Base-by-base conservation (phyloP, 75 land plant genomes). In the Sequoia sempervirens region DNA sequence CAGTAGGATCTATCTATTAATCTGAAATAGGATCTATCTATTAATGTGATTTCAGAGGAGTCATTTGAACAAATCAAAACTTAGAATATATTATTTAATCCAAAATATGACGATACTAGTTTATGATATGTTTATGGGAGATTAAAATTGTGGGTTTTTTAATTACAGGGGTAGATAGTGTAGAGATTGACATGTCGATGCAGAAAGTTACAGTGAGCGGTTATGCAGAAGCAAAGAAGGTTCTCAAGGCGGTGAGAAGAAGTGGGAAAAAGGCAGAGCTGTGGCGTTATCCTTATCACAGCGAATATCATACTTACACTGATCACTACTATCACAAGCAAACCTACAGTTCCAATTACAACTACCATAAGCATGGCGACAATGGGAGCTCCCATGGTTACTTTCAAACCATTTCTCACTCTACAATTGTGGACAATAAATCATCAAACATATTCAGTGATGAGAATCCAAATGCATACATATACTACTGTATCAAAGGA, bases 121-220 rank as follows among this genome's bases (percentile, higher is more conserved):
- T 15, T 13, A 13, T 12, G 5, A n/a, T n/a, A n/a, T n/a, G n/a
- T n/a, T n/a, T n/a, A n/a, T n/a, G n/a, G n/a, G 41, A 40, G 41
- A 40, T 40, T 40, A 1, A 40, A 40, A 1, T 40, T 1, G 1
- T 40, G 1, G 41, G 41, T 1, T 40, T 40, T 54, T 54, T 15
- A 54, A 13, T 54, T 76, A 18, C 80, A 38, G 50, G 80, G 5
- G 17, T 78, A n/a, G 50, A 78, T n/a, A 41, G 38, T 18, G 41
- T 78, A 26, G 80, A 78, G 4, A 78, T 78, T 28, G 94, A 93
- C 85, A 88, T 89, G 94, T 78, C 15, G 84, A 81, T 81, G n/a
- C n/a, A n/a, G n/a, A n/a, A n/a, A 64, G 95, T 94, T 84, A 94
- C 92, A 28, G 94, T 94, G 69, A 94, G 89, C 17, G 94, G 95